Evolutionary conservation across 1,284 basidiomycete genomes (phyloP).

Genomic region (Moniliophthora roreri): DNA sequence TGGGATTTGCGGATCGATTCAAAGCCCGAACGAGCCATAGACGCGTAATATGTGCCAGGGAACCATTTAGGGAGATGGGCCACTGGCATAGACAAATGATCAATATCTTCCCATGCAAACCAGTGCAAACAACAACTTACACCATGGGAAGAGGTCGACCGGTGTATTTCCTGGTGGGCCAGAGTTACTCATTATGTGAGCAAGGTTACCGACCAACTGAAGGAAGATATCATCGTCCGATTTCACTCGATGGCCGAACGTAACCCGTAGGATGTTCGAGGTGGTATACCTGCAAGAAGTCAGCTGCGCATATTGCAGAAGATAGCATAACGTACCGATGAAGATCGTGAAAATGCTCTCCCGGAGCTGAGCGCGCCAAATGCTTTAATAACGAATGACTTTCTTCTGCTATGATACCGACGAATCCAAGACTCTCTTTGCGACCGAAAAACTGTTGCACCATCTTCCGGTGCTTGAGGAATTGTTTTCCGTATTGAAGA

Average conservation of each 20-base stretch:
- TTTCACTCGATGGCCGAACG: slow-evolving; percentile 23
- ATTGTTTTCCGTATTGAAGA: slow-evolving; percentile 19
- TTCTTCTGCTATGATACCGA: slow-evolving; percentile 16
- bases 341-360: slow-evolving; percentile 13
- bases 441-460: slow-evolving; percentile 17
- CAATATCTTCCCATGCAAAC: too few species aligned
- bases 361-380: slow-evolving; percentile 10
- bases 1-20: slow-evolving; percentile 8
- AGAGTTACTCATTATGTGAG: slow-evolving; percentile 11
- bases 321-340: slow-evolving; percentile 12
- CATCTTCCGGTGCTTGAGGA: slow-evolving; percentile 21
- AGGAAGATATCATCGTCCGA: slow-evolving; percentile 24
- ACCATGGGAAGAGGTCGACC: slow-evolving; percentile 22
- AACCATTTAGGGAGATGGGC: slow-evolving; percentile 24
- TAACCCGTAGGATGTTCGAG: slow-evolving; percentile 21
- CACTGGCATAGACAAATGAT: slow-evolving; percentile 20
- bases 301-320: background rate
- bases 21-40: slow-evolving; percentile 10
- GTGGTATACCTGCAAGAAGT: slow-evolving; percentile 18
- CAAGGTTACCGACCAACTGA: slow-evolving; percentile 12
- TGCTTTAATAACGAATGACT: slow-evolving; percentile 17
- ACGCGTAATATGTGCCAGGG: slow-evolving; percentile 23
- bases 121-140: slow-evolving; percentile 12
- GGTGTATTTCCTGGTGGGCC: slow-evolving; percentile 21
- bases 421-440: slow-evolving; percentile 15